phyloP scores from a whole-genome alignment of 805 yeast genomes.

The Starmerella sirachaensis region DNA sequence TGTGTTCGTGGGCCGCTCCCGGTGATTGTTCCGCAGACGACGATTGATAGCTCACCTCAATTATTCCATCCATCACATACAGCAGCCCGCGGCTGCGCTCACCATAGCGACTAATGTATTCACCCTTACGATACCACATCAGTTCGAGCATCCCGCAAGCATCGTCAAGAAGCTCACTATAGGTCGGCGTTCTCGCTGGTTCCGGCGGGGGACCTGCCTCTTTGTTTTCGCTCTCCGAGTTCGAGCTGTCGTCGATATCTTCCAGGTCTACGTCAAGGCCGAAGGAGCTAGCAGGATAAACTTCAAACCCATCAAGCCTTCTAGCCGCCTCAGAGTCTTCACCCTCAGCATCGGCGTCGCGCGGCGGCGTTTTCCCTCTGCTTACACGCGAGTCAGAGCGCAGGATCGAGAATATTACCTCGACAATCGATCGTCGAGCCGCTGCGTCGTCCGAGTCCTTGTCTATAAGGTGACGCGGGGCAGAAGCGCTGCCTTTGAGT shows the following conservation, averaged over 20 bases:
- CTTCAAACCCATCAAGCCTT: conserved; percentile 1
- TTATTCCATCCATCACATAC: conserved; percentile 65
- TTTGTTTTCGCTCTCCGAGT: background rate
- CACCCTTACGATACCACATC: conserved; percentile 40
- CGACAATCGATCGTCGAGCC: conserved; percentile 19
- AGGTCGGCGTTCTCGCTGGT: conserved; percentile 28
- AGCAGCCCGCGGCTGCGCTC: conserved; percentile 61
- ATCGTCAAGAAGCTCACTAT: conserved; percentile 21
- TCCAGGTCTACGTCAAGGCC: conserved; percentile 1
- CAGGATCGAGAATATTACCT: conserved; percentile 20
- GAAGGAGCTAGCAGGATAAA: conserved; percentile 4
- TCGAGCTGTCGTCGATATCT: background rate
- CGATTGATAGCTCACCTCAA: conserved; percentile 46
- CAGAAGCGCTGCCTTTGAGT: too few species aligned
- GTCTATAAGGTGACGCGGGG: conserved; percentile 1
- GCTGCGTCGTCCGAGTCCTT: conserved; percentile 18
- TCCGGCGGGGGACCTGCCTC: background rate
- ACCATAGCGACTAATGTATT: conserved; percentile 50
- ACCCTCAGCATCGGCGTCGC: conserved; percentile 1
- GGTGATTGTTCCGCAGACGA: background rate
- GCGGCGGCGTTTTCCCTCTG: background rate
- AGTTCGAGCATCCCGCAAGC: conserved; percentile 47
- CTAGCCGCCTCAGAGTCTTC: background rate
- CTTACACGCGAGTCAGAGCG: conserved; percentile 15
- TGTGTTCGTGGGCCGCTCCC: conserved; percentile 17